Evolutionary conservation across 257 asterid species (phyloP).

Genomic region (Galeopsis tetrahit): DNA sequence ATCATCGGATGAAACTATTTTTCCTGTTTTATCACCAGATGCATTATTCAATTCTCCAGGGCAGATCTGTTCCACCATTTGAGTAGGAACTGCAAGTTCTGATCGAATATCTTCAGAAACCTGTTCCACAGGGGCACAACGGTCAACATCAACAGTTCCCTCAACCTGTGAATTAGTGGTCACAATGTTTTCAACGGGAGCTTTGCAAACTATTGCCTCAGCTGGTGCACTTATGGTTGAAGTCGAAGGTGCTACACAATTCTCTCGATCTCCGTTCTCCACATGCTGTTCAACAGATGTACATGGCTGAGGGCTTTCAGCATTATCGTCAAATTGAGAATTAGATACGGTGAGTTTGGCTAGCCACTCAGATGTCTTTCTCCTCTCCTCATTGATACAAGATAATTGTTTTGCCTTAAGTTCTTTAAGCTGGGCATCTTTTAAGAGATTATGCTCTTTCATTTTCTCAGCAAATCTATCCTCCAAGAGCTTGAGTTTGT

Average conservation of each 20-base stretch:
- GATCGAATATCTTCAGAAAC: slow-evolving; percentile 36
- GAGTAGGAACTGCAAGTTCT: slow-evolving; percentile 21
- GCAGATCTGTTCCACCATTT: slow-evolving; percentile 26
- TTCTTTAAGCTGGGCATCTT: slow-evolving; percentile 44
- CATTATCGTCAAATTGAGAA: slow-evolving; percentile 43
- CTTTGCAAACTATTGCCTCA: too few species aligned
- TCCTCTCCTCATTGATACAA: slow-evolving; percentile 50
- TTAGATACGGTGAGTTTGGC: slow-evolving; percentile 40
- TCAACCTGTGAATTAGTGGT: slow-evolving; percentile 30
- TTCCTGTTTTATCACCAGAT: slow-evolving; percentile 31
- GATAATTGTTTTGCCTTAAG: slow-evolving; percentile 56
- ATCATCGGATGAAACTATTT: slow-evolving; percentile 23
- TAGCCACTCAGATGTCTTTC: slow-evolving; percentile 47
- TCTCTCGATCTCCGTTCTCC: slow-evolving; percentile 25
- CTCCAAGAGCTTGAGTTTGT: slow-evolving; percentile 51
- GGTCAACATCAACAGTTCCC: slow-evolving; percentile 27
- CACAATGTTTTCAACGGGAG: slow-evolving; percentile 17
- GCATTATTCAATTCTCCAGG: slow-evolving; percentile 34
- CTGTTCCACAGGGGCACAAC: slow-evolving; percentile 37
- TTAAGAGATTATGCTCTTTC: slow-evolving; percentile 45
- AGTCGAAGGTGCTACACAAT: slow-evolving; percentile 22
- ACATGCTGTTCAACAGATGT: neutral
- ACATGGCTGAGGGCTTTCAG: slow-evolving; percentile 31
- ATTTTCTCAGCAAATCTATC: slow-evolving; percentile 47
- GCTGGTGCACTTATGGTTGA: slow-evolving; percentile 30